Evolutionary conservation across 495 filamentous ascomycete genomes (phyloP).

Genomic region (Elasticomyces elasticus): DNA sequence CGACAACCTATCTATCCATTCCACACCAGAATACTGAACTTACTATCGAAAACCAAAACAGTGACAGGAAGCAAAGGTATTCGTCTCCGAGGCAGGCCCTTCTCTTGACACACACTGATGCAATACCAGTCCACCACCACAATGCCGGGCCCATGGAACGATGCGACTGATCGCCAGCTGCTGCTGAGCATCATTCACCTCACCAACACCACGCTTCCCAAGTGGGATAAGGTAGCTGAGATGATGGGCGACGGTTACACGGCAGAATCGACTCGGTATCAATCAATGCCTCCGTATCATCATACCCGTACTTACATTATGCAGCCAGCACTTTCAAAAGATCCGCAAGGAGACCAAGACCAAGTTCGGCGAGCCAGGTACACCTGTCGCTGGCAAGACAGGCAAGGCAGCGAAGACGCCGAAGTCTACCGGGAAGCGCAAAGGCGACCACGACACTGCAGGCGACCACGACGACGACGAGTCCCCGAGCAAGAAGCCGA

Average conservation of each 20-base stretch:
- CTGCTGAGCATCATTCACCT: constrained; percentile 23
- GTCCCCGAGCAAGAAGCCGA: constrained; percentile 16
- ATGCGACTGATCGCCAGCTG: constrained; percentile 15
- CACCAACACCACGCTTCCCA: constrained; percentile 3
- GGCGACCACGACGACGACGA: constrained; percentile 11
- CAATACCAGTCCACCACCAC: neutral
- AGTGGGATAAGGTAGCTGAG: constrained; percentile 17
- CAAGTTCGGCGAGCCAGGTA: constrained; percentile 5
- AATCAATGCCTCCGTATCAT: neutral
- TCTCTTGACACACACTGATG: too few species aligned
- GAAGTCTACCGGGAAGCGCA: constrained; percentile 10
- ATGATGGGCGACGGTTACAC: constrained; percentile 22
- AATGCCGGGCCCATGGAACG: constrained; percentile 16
- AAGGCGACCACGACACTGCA: neutral
- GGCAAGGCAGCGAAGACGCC: constrained; percentile 5
- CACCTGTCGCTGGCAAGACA: neutral
- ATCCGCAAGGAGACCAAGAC: constrained; percentile 15
- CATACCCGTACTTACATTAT: too few species aligned
- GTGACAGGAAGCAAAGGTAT: too few species aligned
- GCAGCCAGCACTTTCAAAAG: constrained; percentile 24
- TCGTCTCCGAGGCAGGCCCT: too few species aligned
- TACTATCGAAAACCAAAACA: neutral
- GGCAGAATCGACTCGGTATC: constrained; percentile 17
- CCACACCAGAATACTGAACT: neutral
- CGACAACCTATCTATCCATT: neutral